Evolutionary conservation across 164 flowering plant species (phyloP).

Genomic region (Annona squamosa): DNA sequence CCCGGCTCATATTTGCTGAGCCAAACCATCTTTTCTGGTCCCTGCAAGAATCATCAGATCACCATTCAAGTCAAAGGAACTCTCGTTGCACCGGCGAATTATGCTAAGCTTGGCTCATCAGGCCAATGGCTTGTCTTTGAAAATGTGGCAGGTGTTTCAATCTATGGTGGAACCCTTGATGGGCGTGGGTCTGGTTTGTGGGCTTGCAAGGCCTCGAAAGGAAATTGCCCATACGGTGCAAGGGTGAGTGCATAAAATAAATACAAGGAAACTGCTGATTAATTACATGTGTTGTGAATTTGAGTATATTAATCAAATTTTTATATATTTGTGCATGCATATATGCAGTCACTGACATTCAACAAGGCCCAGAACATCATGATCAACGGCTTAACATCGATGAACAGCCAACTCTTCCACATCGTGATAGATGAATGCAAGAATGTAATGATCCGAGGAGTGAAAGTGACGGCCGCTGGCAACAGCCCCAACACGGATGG

Average conservation of each 20-base stretch:
- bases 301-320: neutral
- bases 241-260: constrained; percentile 18
- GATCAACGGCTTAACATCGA: constrained; percentile 18
- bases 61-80: constrained; percentile 44
- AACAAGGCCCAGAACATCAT: constrained; percentile 6
- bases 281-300: neutral
- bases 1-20: constrained; percentile 10
- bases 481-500: constrained; percentile 33
- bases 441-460: constrained; percentile 16
- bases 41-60: constrained; percentile 33
- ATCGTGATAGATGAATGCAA: constrained; percentile 18
- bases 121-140: constrained; percentile 21
- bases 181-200: constrained; percentile 18
- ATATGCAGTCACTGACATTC: constrained; percentile 18
- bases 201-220: constrained; percentile 14
- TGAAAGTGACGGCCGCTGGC: constrained; percentile 13
- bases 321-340: neutral
- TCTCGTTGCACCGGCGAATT: constrained; percentile 48
- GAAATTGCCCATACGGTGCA: constrained; percentile 20
- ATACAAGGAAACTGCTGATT: neutral
- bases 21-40: constrained; percentile 23
- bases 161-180: constrained; percentile 22
- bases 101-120: constrained; percentile 23
- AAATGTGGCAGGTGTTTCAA: constrained; percentile 9
- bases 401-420: constrained; percentile 21